phyloP scores from a whole-genome alignment of 2,329 filamentous ascomycete genomes.

The Trichoderma breve region DNA sequence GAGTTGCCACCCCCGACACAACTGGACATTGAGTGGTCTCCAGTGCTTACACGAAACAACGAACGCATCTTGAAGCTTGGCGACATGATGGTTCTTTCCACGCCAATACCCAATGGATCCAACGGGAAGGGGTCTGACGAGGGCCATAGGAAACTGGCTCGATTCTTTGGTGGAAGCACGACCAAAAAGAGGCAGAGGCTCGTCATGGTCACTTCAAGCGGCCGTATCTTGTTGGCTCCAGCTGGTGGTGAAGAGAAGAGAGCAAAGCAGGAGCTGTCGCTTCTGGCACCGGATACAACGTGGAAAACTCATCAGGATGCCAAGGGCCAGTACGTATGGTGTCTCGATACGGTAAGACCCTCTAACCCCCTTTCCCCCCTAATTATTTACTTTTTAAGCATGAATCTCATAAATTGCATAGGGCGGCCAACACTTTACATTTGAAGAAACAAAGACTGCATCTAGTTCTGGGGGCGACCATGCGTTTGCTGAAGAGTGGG shows the following conservation, averaged over 20 bases:
- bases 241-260: conserved; percentile 95
- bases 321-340: conserved; percentile 87
- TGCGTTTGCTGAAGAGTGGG: conserved; percentile 82
- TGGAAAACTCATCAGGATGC: conserved; percentile 80
- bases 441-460: conserved; percentile 82
- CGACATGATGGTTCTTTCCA: conserved; percentile 80
- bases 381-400: neutral
- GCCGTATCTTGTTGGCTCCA: conserved; percentile 83
- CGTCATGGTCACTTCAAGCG: conserved; percentile 92
- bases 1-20: conserved; percentile 96
- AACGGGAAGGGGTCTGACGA: conserved; percentile 70
- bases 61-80: conserved; percentile 93
- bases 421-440: conserved; percentile 87
- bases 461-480: conserved; percentile 59
- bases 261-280: conserved; percentile 85
- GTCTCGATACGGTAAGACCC: conserved; percentile 82
- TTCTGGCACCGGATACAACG: conserved; percentile 69
- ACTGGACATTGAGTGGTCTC: conserved; percentile 97
- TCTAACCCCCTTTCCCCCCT: neutral
- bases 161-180: conserved; percentile 88
- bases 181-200: conserved; percentile 90
- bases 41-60: conserved; percentile 84
- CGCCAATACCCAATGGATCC: conserved; percentile 72
- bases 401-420: conserved; percentile 36
- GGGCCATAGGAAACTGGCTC: conserved; percentile 81